Evolutionary conservation across 179 eudicot genomes (phyloP).

Genomic region (Beta macrorhiza): DNA sequence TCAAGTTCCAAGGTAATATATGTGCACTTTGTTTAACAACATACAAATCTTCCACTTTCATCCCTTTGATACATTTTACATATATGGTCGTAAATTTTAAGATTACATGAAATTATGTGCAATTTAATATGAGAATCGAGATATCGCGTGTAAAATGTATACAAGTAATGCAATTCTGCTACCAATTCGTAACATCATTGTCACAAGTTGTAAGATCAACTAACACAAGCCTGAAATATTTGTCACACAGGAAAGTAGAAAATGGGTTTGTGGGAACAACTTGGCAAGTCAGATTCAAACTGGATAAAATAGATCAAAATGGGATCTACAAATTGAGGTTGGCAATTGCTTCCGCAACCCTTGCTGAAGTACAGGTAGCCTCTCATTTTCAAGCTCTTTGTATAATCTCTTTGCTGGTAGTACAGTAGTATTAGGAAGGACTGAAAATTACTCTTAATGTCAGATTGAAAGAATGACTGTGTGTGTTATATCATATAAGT

Average conservation of each 20-base stretch:
- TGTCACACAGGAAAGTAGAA: slow-evolving; percentile 49
- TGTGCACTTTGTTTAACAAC: not conserved
- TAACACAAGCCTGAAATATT: not conserved
- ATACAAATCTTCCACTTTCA: not conserved
- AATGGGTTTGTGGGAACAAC: slow-evolving; percentile 69
- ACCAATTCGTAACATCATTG: not conserved
- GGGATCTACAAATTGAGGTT: slow-evolving; percentile 64
- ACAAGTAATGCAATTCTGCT: not conserved
- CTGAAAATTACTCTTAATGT: not conserved
- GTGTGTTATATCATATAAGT: no score
- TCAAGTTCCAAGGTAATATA: slow-evolving; percentile 70
- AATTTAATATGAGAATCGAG: no score
- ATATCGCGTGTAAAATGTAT: no score
- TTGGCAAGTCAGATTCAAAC: slow-evolving; percentile 87
- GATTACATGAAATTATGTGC: no score
- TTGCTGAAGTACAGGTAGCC: slow-evolving; percentile 75
- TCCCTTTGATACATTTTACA: not conserved
- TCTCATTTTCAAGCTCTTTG: slow-evolving; percentile 4
- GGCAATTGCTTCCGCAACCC: slow-evolving; percentile 82
- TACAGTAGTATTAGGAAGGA: no score
- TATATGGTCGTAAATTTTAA: not conserved
- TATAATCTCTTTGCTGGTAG: not conserved
- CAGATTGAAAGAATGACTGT: not conserved
- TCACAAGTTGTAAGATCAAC: not conserved
- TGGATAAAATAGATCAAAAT: slow-evolving; percentile 39